Conservation (phyloP, 805 yeast genomes). For the Komagataella ulmi region DNA sequence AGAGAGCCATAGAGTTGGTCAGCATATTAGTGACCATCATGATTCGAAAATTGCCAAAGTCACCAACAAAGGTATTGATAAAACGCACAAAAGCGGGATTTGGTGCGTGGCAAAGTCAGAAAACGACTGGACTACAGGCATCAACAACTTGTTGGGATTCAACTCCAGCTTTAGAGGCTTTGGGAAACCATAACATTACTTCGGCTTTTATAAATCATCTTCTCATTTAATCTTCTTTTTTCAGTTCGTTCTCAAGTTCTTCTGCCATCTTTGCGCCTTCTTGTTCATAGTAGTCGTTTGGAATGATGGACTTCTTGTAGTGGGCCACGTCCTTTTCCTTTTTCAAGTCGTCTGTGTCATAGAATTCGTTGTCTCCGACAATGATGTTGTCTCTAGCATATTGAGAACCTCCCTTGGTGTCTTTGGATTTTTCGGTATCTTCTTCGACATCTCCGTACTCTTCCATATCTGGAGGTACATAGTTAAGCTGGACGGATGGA, state of each 20-base stretch:
- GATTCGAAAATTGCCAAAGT: conserved; percentile 1
- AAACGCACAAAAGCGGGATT: conserved; percentile 36
- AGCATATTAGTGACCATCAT: conserved; percentile 1
- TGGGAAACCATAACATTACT: not conserved
- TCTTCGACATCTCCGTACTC: conserved; percentile 81
- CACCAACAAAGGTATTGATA: conserved; percentile 1
- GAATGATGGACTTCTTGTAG: conserved; percentile 9
- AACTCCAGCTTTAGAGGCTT: conserved; percentile 63
- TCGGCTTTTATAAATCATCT: conserved; percentile 3
- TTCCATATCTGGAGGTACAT: conserved; percentile 81
- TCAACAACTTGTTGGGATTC: conserved; percentile 80
- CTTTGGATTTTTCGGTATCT: conserved; percentile 66
- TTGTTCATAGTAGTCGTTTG: conserved; percentile 11
- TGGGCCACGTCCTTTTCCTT: conserved; percentile 11
- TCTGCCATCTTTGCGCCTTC: conserved; percentile 17
- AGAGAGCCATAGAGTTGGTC: conserved; percentile 1
- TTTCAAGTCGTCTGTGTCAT: conserved; percentile 39
- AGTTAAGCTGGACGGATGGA: conserved; percentile 91
- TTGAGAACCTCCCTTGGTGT: conserved; percentile 85
- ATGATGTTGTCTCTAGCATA: conserved; percentile 66
- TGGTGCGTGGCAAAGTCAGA: conserved; percentile 80
- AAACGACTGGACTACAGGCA: conserved; percentile 86
- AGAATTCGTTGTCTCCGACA: conserved; percentile 67
- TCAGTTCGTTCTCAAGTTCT: conserved; percentile 10
- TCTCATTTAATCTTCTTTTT: conserved; percentile 5